phyloP scores from a whole-genome alignment of 345 rosid genomes.

The Trapa bicornis region DNA sequence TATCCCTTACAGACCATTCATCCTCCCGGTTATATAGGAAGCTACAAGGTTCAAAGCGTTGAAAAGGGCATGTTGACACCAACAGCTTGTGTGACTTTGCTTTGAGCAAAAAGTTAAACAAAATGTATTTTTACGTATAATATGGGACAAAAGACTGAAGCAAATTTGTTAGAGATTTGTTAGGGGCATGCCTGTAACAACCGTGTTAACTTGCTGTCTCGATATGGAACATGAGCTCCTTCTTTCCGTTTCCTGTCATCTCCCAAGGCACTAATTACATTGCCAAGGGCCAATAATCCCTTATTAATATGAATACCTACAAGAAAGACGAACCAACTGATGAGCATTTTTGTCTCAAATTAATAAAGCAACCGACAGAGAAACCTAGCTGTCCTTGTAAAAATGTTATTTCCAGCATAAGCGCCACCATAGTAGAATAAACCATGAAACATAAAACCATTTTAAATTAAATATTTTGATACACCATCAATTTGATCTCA shows the following conservation, averaged over 20 bases:
- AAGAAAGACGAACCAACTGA: conserved; percentile 6
- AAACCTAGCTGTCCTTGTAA: background rate
- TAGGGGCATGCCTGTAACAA: conserved; percentile 54
- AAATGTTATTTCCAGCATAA: background rate
- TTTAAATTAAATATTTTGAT: background rate
- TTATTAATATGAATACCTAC: conserved; percentile 89
- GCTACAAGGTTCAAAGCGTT: background rate
- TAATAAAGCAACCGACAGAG: background rate
- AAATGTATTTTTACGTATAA: background rate
- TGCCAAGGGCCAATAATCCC: conserved; percentile 89
- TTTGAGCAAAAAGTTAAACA: background rate
- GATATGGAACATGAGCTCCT: conserved; percentile 94
- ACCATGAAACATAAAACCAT: background rate
- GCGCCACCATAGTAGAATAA: background rate
- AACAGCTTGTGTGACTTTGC: background rate
- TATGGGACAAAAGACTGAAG: background rate
- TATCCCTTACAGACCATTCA: background rate
- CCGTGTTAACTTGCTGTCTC: conserved; percentile 98
- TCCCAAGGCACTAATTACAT: conserved; percentile 90
- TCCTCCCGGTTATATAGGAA: background rate
- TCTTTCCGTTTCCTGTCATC: conserved; percentile 92
- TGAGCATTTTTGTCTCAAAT: background rate
- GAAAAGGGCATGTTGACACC: background rate
- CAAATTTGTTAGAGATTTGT: background rate
- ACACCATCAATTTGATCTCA: background rate